Conservation (phyloP, 2,329 filamentous ascomycete genomes). For the Teratosphaeria gauchensis region DNA sequence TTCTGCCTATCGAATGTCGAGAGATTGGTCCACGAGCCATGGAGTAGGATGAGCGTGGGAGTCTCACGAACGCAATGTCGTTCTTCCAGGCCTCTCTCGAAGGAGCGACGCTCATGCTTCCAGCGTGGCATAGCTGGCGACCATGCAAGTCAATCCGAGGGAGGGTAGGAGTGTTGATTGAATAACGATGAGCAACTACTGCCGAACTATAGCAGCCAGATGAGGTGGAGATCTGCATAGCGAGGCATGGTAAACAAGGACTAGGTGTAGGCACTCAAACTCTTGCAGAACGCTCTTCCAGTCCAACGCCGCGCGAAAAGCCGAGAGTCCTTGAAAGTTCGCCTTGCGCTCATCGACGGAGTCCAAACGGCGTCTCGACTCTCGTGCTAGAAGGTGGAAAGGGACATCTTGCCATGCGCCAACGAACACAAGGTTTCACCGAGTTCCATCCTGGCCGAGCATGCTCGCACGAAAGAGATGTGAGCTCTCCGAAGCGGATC, state of each 20-base stretch:
- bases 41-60: no score
- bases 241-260: neutral
- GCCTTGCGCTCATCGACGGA: neutral
- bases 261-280: neutral
- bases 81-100: no score
- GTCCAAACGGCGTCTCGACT: no score
- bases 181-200: no score
- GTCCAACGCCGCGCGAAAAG: neutral
- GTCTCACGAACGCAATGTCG: no score
- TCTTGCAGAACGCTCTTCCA: neutral
- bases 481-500: neutral
- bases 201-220: neutral
- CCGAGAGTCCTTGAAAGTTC: neutral
- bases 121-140: no score
- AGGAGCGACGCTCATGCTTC: no score
- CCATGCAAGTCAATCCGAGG: no score
- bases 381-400: neutral
- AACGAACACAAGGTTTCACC: neutral
- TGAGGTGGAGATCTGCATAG: neutral
- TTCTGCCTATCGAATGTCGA: no score
- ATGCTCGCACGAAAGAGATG: neutral
- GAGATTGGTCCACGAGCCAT: no score
- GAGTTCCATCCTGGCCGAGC: neutral
- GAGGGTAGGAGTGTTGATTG: no score
- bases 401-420: neutral